Evolutionary conservation across 208 protist species (phyloP), one percentile per base, ranked within the genome.

Genomic region (Trypanosoma lewisi): DNA sequence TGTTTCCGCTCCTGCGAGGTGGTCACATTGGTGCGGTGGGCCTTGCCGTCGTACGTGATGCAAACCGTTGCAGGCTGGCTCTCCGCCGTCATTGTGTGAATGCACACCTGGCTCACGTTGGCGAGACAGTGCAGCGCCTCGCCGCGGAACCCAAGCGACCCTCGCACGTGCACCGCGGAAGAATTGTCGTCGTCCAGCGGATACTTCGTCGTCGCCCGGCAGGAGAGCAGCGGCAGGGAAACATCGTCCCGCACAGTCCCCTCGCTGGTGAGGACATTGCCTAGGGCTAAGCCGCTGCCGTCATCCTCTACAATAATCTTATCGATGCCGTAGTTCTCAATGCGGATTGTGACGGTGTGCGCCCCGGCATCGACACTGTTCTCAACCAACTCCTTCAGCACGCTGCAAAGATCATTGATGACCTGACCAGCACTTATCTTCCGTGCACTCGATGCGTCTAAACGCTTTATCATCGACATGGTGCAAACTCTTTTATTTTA

Each of bases 121-220:
- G 90, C 94, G 45, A 99, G 77, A 8, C 94, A 96, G 51, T 94
- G 89, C 27, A 99, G 76, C n/a, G 98, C 98, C 71, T 99, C 97
- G 1, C 98, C 98, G 21, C 98, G 80, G 69, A 99, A 99, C 14
- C 98, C 98, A 0, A 96, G 74, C 28, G 87, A 83, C 2, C 34
- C 42, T 33, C 36, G 36, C 4, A 51, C 21, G 19, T 58, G 65
- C 6, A 42, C 60, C 7, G 48, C 71, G 16, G 39, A 23, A 1
- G 27, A 11, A 27, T 36, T 25, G n/a, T 53, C 63, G 17, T 54
- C 58, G 3, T 17, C 27, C 52, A 53, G 0, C 27, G 53, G 47
- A 28, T 54, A 21, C 52, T 94, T 94, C 42, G 88, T 87, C 11
- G 88, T 88, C 0, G 82, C 82, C 12, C 88, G 77, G 50, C 66